Conservation (phyloP, 768 basidiomycete genomes). For the Tylopilus balloui region DNA sequence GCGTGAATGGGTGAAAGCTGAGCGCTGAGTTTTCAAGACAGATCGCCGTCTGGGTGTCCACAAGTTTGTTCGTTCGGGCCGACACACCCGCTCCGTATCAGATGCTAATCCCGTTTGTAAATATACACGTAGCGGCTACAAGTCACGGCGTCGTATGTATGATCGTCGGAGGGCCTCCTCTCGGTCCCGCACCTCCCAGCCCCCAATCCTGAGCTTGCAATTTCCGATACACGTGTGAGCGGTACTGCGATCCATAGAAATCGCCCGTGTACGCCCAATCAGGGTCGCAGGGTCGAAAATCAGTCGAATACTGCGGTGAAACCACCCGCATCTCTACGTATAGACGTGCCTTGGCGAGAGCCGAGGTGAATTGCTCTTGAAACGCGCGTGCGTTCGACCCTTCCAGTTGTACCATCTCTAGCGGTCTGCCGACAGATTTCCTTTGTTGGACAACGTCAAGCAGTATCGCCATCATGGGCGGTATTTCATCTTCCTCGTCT, state of each 20-base stretch:
- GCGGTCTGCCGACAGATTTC: conserved; percentile 27
- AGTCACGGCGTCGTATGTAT: conserved; percentile 23
- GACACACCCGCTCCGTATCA: neutral
- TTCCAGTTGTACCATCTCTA: conserved; percentile 26
- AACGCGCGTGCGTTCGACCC: conserved; percentile 21
- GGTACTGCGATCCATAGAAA: conserved; percentile 32
- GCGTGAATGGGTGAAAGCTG: conserved; percentile 8
- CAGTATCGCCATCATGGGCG: conserved; percentile 28
- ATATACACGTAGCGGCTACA: neutral
- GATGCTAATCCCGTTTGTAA: neutral
- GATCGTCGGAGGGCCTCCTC: conserved; percentile 25
- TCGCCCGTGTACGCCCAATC: conserved; percentile 28
- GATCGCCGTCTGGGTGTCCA: conserved; percentile 2
- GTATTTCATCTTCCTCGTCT: conserved; percentile 32
- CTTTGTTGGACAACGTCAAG: conserved; percentile 32
- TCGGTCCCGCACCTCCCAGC: conserved; percentile 21
- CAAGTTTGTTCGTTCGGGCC: neutral
- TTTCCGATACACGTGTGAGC: conserved; percentile 29
- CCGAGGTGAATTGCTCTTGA: conserved; percentile 24
- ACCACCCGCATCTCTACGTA: conserved; percentile 24
- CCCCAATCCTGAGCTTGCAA: conserved; percentile 28
- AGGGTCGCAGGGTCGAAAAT: conserved; percentile 18
- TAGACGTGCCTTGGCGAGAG: conserved; percentile 26
- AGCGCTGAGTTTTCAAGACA: conserved; percentile 5
- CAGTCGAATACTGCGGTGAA: conserved; percentile 11